Base-by-base conservation (phyloP, 352 stramenopile species). In the Globisporangium mamillatum region DNA sequence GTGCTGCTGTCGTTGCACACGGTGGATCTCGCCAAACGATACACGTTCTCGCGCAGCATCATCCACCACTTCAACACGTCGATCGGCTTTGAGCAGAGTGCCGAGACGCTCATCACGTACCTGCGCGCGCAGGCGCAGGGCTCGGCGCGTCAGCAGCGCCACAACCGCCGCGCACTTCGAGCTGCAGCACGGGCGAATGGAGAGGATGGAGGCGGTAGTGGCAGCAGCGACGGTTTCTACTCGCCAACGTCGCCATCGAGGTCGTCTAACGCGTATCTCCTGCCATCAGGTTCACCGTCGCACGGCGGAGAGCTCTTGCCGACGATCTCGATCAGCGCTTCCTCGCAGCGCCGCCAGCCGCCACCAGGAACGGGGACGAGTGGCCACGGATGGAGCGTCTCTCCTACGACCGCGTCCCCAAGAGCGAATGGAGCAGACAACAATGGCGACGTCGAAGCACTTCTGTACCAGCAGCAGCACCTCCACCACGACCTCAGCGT, bases 21-120 rank as follows among this genome's bases (percentile, higher is more conserved):
- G 4, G 74, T 95, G 18, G 85, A 92, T 52, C 58, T 91, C 9
- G 87, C 85, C 29, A 90, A 92, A 65, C 81, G 84, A 10, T 95
- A 95, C 70, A 92, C 87, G 6, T 90, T 95, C 60, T 91, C 85
- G 18, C 76, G 87, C 3, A 90, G 81, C 29, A 69, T 89, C 54
- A 70, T 93, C 29, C 84, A 93, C 52, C 87, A 95, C 55, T 91
- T 95, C 62, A 93, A 93, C 62, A 75, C 79, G 53, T 91, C 84
- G 9, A 76, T 95, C 29, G 87, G 87, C 32, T 93, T 86, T 55
- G 76, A 88, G 20, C 81, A 95, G 61, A 95, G 87, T 55, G 60
- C 90, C 6, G 81, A 90, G 44, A 70, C 78, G 41, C 80, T 95
- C 3, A 73, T 80, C 6, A 78, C 70, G 20, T 75, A 81, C 41